Conservation (phyloP, 805 yeast species). For the Candida namnaoensis region DNA sequence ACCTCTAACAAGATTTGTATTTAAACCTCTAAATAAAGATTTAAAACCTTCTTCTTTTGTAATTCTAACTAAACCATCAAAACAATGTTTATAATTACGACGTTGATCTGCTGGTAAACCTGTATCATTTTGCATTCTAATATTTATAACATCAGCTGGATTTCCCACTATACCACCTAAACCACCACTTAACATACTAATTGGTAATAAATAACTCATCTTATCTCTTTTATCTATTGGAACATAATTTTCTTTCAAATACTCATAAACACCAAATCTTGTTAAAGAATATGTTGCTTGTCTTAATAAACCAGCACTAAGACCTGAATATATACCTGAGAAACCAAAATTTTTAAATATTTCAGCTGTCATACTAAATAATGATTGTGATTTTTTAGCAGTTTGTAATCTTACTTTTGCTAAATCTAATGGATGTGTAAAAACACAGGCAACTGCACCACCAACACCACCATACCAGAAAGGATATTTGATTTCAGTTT, state of each 20-base stretch:
- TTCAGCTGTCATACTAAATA: conserved; percentile 50
- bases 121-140: conserved; percentile 86
- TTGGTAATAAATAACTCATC: conserved; percentile 54
- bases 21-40: conserved; percentile 63
- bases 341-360: conserved; percentile 61
- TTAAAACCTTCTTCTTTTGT: conserved; percentile 47
- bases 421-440: conserved; percentile 77
- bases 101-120: conserved; percentile 54
- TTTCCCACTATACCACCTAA: conserved; percentile 82
- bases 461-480: conserved; percentile 68
- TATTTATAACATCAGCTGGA: conserved; percentile 81
- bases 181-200: conserved; percentile 82
- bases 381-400: conserved; percentile 54
- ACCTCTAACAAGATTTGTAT: conserved; percentile 74
- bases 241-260: conserved; percentile 48
- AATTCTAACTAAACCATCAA: conserved; percentile 65
- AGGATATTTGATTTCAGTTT: conserved; percentile 21
- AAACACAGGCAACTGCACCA: conserved; percentile 56
- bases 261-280: conserved; percentile 81
- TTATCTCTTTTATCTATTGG: conserved; percentile 39
- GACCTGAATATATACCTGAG: conserved; percentile 67
- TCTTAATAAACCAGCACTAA: conserved; percentile 73
- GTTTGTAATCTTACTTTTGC: conserved; percentile 86
- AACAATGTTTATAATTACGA: conserved; percentile 68
- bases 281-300: conserved; percentile 87